A percentile compares a stretch with the other conserved stretches of the same genome.
Evolutionary conservation across 768 basidiomycete species (phyloP).

Genomic region (Scleroderma bovista): DNA sequence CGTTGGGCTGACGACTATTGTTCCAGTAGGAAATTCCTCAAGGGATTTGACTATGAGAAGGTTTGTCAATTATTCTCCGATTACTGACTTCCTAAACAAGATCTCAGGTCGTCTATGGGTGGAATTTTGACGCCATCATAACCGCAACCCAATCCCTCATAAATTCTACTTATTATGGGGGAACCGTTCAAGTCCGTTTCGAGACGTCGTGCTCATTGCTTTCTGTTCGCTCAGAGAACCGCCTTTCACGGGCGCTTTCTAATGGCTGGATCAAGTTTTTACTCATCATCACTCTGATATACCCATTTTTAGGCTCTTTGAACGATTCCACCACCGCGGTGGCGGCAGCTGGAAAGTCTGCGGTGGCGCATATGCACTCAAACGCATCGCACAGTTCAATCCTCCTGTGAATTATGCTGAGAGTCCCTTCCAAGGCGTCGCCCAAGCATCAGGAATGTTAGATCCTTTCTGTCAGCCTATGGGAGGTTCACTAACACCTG

Average conservation of each 20-base stretch:
- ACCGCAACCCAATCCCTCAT: slow-evolving; percentile 35
- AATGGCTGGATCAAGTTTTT: slow-evolving; percentile 69
- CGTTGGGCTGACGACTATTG: slow-evolving; percentile 86
- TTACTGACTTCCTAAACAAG: slow-evolving; percentile 10
- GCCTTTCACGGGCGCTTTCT: slow-evolving; percentile 60
- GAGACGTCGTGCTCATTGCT: slow-evolving; percentile 42
- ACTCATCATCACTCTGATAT: slow-evolving; percentile 63
- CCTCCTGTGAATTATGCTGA: slow-evolving; percentile 2
- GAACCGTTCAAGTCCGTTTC: slow-evolving; percentile 43
- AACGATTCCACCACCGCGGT: slow-evolving; percentile 57
- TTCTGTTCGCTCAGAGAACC: slow-evolving; percentile 62
- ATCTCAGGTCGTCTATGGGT: slow-evolving; percentile 53
- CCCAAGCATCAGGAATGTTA: not conserved
- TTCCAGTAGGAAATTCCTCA: slow-evolving; percentile 55
- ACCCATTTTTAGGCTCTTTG: slow-evolving; percentile 76
- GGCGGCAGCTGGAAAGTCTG: slow-evolving; percentile 75
- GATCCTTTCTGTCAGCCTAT: slow-evolving; percentile 4
- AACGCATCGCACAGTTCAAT: slow-evolving; percentile 29
- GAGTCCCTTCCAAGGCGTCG: slow-evolving; percentile 4
- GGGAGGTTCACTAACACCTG: slow-evolving; percentile 26
- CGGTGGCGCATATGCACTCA: slow-evolving; percentile 72
- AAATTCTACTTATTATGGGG: slow-evolving; percentile 34
- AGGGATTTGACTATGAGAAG: slow-evolving; percentile 73
- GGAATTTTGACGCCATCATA: slow-evolving; percentile 41
- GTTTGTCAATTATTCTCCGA: slow-evolving; percentile 26